Evolutionary conservation across 306 rosid genomes (phyloP), one percentile per base, ranked within the genome.

Genomic region (Parietaria judaica): DNA sequence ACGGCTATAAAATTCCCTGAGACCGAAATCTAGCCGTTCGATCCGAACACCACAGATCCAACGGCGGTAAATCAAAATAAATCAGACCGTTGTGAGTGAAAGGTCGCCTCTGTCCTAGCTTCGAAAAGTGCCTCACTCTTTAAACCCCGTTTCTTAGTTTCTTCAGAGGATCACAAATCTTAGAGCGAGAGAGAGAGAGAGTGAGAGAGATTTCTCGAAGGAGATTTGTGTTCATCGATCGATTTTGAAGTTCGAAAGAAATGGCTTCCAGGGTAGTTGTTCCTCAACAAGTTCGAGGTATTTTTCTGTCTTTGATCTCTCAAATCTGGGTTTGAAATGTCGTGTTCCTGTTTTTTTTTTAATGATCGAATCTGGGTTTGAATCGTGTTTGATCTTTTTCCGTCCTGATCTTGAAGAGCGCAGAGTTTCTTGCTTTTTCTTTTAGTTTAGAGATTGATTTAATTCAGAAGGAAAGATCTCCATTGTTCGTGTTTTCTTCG

Each of bases 251-350:
- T 23, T 17, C 6, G 11, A 14, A 9, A 44, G 56, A 36, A 56
- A 87, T 88, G 96, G 84, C 94, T 11, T 76, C 87, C n/a, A 84
- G 87, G 79, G 79, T 81, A 54, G 68, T 77, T 12, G 78, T 77
- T 77, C 87, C 80, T 36, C 87, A 66, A 70, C 89, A 84, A 16
- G 76, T 74, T 51, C 77, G 84, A 81, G 87, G 96, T 88, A 66
- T 47, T 4, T 11, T 51, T 23, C 31, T 23, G 31, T 23, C 31
- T 23, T 23, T 23, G 31, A 23, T 23, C 31, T 23, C 1, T 49
- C 13, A 9, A 5, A 4, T 49, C 39, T 31, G 5, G 36, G 14
- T 55, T 55, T 55, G 8, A 54, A 54, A 16, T 7, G 23, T 35
- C 17, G 6, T 31, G 6, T 53, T 6, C 6, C 17, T 23, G 31